Percentiles rank a stretch among this genome's conserved stretches.
These are phyloP conservation scores for Rhizopus delemar DNA, from an alignment of 371 early-diverging fungal genomes.

Conservation along the genomic window DNA sequence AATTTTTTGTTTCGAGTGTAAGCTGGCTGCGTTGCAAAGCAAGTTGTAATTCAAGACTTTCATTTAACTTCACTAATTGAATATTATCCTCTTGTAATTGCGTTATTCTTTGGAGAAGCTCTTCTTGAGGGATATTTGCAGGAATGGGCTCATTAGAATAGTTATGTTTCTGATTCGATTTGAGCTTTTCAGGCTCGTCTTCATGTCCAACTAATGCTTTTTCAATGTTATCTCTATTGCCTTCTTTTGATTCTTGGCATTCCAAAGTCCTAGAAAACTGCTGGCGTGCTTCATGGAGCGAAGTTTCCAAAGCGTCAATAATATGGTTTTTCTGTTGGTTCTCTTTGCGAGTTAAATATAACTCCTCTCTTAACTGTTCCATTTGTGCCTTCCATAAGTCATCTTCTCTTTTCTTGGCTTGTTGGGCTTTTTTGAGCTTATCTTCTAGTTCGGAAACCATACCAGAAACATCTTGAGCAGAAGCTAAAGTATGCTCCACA, in stretches of 20 bases:
- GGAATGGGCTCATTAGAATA: neutral
- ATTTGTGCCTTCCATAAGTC: slow-evolving; percentile 15
- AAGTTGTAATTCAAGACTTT: slow-evolving; percentile 45
- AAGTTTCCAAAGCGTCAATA: slow-evolving; percentile 9
- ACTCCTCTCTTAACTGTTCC: slow-evolving; percentile 11
- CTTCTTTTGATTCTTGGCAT: neutral
- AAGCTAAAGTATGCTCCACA: slow-evolving; percentile 21
- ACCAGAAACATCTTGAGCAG: slow-evolving; percentile 24
- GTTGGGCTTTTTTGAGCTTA: slow-evolving; percentile 13
- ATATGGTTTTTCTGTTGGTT: slow-evolving; percentile 11
- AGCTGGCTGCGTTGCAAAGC: slow-evolving; percentile 40
- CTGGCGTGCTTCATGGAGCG: slow-evolving; percentile 9
- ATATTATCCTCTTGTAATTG: slow-evolving; percentile 42
- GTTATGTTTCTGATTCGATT: neutral
- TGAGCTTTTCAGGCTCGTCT: neutral
- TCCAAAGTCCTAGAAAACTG: neutral
- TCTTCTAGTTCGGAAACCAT: slow-evolving; percentile 28
- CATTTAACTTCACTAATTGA: slow-evolving; percentile 35
- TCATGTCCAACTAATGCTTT: neutral
- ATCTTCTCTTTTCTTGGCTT: slow-evolving; percentile 15
- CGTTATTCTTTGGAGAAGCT: slow-evolving; percentile 25
- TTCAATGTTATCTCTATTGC: neutral
- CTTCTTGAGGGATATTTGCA: slow-evolving; percentile 17
- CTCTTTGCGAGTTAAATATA: slow-evolving; percentile 11
- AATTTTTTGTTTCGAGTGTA: slow-evolving; percentile 40